Base-by-base conservation (phyloP, 768 basidiomycete species). In the Melanogaster broomeanus region DNA sequence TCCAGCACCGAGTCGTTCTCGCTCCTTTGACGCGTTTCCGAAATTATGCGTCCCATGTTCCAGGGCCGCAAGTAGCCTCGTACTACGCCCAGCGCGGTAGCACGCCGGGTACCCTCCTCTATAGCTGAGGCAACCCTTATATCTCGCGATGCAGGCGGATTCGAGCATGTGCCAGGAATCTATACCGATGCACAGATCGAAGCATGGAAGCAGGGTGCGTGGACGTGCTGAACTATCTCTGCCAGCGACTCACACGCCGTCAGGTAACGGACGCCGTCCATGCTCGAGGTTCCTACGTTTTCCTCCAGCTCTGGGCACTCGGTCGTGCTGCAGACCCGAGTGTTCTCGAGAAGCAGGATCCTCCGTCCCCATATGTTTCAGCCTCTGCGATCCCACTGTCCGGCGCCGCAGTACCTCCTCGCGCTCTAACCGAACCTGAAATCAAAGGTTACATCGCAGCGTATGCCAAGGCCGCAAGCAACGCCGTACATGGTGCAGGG, bases 211-310 rank as follows among this genome's bases (percentile, higher is more conserved):
- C 57, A 64, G 58, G 58, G 78, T 77, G 28, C 19, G 70, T 62
- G 2, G 19, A 6, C 41, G n/a, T 11, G 2, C 1, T 21, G 13
- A 7, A 6, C 11, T 28, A 27, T 3, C 2, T 13, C 16, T 24
- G 16, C 25, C 13, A 18, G 21, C 11, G 28, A n/a, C 16, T 18
- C 16, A 50, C n/a, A 33, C 27, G 21, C 18, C 21, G 31, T 11
- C 42, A 83, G 81, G 64, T 90, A 15, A 79, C 77, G 16, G 75
- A 79, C 10, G 78, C 74, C 0, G 84, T 86, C 0, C 85, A 87
- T 58, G 75, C 73, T 3, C 73, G 77, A 41, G 75, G 76, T 4
- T 79, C 74, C 0, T 76, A 68, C 58, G 74, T 80, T 50, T 77
- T 66, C 54, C 48, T 72, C n/a, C 80, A 82, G 58, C 63, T 78